Base-by-base conservation (phyloP, 2,329 filamentous ascomycete genomes). In the Mariannaea sp. region DNA sequence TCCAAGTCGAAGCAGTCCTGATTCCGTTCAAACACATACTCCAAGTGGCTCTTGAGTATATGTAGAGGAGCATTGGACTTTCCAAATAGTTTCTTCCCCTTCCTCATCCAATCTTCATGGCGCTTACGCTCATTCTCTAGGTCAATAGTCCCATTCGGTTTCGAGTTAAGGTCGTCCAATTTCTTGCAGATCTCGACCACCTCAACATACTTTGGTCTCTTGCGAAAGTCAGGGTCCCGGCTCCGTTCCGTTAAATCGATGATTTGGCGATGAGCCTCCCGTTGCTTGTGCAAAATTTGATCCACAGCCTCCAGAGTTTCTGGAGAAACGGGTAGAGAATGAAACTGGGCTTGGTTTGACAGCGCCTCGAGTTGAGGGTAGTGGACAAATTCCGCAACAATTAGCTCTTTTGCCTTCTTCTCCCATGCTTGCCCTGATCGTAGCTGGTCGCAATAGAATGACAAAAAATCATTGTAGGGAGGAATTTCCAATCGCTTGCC, bases 41-140 rank as follows among this genome's bases (percentile, higher is more conserved):
- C 89, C 84, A 99, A 92, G 64, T 99, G 93, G 53, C 88, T 89
- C 67, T 93, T 94, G 22, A 99, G 80, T 59, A 99, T 99, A 71
- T 99, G 94, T 10, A 99, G 78, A 1, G 94, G 94, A 1, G 94
- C 94, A 69, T 99, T 99, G 1, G 94, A 94, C 73, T 99, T 99
- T 46, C 94, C 94, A 68, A 99, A 99, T 0, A 99, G 76, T 71
- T 97, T 97, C 76, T 99, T 99, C 44, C 94, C 94, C 66, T 91
- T 91, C 26, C 94, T 84, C 93, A 99, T 99, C 94, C 94, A 99
- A 71, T 99, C 94, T 70, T 99, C 94, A 62, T 97, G 94, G 7
- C 90, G 86, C 69, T 94, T 96, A 60, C 94, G 89, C 70, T 97
- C 92, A 59, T 91, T 92, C 68, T 99, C 94, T 4, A 99, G 82